Evolutionary conservation across 2,329 filamentous ascomycete genomes (phyloP).

Genomic region (Blastomyces silverae): DNA sequence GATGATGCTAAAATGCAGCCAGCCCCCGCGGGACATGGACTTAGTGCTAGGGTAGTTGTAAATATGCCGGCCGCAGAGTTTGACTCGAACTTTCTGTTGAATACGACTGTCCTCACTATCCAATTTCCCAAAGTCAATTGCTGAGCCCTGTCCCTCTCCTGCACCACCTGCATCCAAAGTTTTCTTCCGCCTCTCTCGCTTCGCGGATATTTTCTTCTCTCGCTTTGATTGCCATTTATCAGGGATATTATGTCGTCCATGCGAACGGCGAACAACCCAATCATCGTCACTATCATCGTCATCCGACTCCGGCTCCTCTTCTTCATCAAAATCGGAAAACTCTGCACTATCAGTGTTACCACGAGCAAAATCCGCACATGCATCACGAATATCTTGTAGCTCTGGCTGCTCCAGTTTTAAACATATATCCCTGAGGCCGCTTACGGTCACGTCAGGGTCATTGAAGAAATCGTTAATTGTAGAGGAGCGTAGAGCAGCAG

Average conservation of each 20-base stretch:
- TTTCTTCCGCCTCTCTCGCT: slow-evolving; percentile 5
- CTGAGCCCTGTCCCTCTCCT: slow-evolving; percentile 18
- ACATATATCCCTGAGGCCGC: slow-evolving; percentile 44
- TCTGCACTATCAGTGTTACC: slow-evolving; percentile 32
- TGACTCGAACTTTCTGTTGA: slow-evolving; percentile 39
- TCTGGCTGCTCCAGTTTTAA: slow-evolving; percentile 44
- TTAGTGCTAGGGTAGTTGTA: slow-evolving; percentile 48
- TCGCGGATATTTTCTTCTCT: slow-evolving; percentile 25
- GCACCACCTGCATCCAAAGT: slow-evolving; percentile 12
- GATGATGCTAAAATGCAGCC: slow-evolving; percentile 48
- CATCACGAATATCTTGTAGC: slow-evolving; percentile 47
- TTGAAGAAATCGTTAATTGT: slow-evolving; percentile 44
- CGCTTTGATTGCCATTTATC: slow-evolving; percentile 29
- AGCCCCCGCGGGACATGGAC: slow-evolving; percentile 44
- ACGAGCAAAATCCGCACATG: slow-evolving; percentile 45
- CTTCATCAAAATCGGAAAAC: slow-evolving; percentile 20
- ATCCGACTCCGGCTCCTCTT: slow-evolving; percentile 17
- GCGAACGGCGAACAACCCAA: slow-evolving; percentile 25
- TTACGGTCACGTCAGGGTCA: slow-evolving; percentile 38
- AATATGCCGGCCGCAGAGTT: slow-evolving; percentile 45
- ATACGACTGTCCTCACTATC: slow-evolving; percentile 25
- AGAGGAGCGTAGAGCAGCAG: slow-evolving; percentile 34
- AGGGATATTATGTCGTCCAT: slow-evolving; percentile 25
- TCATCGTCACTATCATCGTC: slow-evolving; percentile 18
- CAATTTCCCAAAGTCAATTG: slow-evolving; percentile 36